Base-by-base conservation (phyloP, 495 filamentous ascomycete species). In the Daldinia bambusicola region DNA sequence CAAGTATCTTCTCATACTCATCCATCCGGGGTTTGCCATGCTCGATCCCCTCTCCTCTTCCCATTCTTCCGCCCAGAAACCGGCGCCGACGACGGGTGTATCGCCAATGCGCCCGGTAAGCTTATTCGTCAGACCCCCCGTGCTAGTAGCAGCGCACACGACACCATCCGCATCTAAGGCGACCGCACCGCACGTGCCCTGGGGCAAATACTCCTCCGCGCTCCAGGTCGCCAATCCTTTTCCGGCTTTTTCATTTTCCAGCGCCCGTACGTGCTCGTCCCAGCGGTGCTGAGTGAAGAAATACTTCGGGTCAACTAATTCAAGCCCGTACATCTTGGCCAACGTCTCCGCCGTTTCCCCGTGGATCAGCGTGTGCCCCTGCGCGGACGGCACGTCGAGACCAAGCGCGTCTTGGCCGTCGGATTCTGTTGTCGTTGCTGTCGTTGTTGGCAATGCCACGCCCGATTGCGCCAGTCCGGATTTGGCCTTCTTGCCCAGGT, bases 1-100 rank as follows among this genome's bases (percentile, higher is more conserved):
- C 13, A 78, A 53, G 38, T 69, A 55, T 18, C 45, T 50, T 10
- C 13, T 60, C 55, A 71, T 40, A 10, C 62, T 61, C n/a, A 41
- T 20, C 74, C 38, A 52, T 32, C 45, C 32, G 6, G 34, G 5
- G 6, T 13, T 31, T n/a, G 4, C 20, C 18, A n/a, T 26, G 8
- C 55, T 66, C 8, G 67, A 62, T 26, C 74, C 68, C 0, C 69
- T 67, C 18, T 77, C 61, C 62, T 87, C 86, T 31, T 81, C 80
- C 91, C 91, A 96, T 60, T 92, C 86, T 78, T 96, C 93, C 0
- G 93, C 93, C 93, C 93, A 97, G 75, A 93, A 97, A 8, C 93
- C 93, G 2, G 93, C 92, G 3, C 94, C 94, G 13, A 94, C 82
- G 0, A 91, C 91, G 0, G 94, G 93, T 4, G 94, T 97, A 77